A percentile compares a stretch with the other conserved stretches of the same genome.
These are phyloP conservation scores for Fusarium annulatum DNA, from an alignment of 2,329 filamentous ascomycete genomes.

Conservation along the genomic window DNA sequence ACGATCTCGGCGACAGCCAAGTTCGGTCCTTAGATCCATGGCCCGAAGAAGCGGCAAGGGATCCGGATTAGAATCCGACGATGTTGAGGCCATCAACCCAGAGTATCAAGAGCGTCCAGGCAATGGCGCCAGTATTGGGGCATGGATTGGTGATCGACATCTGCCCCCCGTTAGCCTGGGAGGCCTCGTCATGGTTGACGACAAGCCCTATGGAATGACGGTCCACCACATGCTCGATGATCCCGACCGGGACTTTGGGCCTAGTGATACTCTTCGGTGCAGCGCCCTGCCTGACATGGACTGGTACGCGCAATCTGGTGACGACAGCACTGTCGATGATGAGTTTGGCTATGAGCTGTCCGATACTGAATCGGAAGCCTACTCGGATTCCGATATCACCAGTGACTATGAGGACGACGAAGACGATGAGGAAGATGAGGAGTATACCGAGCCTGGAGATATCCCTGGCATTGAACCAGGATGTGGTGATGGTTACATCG, in stretches of 20 bases:
- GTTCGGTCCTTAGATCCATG: constrained; percentile 48
- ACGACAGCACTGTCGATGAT: constrained; percentile 60
- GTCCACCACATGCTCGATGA: constrained; percentile 96
- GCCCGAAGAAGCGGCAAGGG: constrained; percentile 46
- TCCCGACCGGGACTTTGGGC: constrained; percentile 60
- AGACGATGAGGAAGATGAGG: constrained; percentile 65
- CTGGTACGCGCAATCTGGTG: constrained; percentile 57
- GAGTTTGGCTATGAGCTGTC: constrained; percentile 71
- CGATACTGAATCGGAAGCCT: constrained; percentile 67
- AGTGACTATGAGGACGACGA: constrained; percentile 64
- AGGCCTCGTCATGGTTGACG: constrained; percentile 86
- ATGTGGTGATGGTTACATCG: constrained; percentile 79
- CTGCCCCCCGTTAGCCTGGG: constrained; percentile 92
- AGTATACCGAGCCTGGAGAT: constrained; percentile 75
- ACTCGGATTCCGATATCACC: constrained; percentile 63
- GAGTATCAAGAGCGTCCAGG: constrained; percentile 81
- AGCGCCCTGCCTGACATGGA: constrained; percentile 54
- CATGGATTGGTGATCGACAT: constrained; percentile 86
- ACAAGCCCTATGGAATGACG: constrained; percentile 90
- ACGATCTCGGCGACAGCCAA: constrained; percentile 64
- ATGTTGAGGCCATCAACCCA: constrained; percentile 69
- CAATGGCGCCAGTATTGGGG: constrained; percentile 93
- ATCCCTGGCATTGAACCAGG: constrained; percentile 81
- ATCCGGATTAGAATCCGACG: constrained; percentile 52
- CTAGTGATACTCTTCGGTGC: constrained; percentile 48